phyloP scores from a whole-genome alignment of 106 monocot species.

The Chionographis japonica region DNA sequence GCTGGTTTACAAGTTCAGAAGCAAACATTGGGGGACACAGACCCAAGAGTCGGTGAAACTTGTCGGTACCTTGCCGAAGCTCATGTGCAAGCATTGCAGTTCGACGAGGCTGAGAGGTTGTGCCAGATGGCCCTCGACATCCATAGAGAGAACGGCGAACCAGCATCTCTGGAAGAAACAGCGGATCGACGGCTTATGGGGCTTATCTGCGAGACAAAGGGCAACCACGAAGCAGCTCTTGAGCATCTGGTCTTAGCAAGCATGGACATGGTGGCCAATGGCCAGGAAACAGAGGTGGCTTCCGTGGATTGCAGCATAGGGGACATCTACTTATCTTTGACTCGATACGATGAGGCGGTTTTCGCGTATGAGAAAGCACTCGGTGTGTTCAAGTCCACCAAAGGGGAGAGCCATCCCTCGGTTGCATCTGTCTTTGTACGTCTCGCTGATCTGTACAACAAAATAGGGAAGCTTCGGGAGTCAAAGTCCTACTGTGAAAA shows the following conservation, averaged over 20 bases:
- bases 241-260: conserved; percentile 41
- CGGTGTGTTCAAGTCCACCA: conserved; percentile 16
- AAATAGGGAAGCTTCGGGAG: conserved; percentile 70
- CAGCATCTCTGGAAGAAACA: conserved; percentile 20
- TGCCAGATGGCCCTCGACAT: conserved; percentile 38
- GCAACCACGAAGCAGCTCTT: conserved; percentile 36
- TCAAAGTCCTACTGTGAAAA: conserved; percentile 75
- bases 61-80: conserved; percentile 48
- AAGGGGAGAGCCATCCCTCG: conserved; percentile 31
- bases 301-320: conserved; percentile 50
- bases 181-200: conserved; percentile 46
- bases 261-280: conserved; percentile 32
- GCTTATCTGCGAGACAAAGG: conserved; percentile 43
- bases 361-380: conserved; percentile 39
- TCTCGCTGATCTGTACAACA: conserved; percentile 38
- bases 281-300: conserved; percentile 33
- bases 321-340: conserved; percentile 29
- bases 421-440: conserved; percentile 38
- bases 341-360: conserved; percentile 43
- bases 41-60: conserved; percentile 43
- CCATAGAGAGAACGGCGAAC: conserved; percentile 25
- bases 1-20: conserved; percentile 36
- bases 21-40: conserved; percentile 23
- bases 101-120: conserved; percentile 31
- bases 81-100: conserved; percentile 35